Conservation (phyloP, 2,329 filamentous ascomycete species). For the Ceratocystis cacaofunesta region DNA sequence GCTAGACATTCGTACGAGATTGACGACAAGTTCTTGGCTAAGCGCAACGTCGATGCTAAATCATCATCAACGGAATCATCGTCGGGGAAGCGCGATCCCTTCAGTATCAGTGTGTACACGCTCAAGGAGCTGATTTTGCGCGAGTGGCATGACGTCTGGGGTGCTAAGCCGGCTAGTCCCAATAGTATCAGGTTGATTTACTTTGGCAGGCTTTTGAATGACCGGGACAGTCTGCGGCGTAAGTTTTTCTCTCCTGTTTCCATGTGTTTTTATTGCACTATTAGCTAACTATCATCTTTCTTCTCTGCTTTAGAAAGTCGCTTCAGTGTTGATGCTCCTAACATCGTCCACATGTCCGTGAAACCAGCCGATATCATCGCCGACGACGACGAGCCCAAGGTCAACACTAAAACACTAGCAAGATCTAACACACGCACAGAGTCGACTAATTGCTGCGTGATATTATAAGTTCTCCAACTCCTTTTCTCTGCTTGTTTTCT, state of each 20-base stretch:
- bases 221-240: conserved; percentile 77
- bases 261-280: background rate
- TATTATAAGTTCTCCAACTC: conserved; percentile 28
- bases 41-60: conserved; percentile 62
- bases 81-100: conserved; percentile 51
- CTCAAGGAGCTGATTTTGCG: conserved; percentile 86
- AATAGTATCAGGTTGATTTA: conserved; percentile 83
- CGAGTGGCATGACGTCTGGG: conserved; percentile 90
- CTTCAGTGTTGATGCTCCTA: conserved; percentile 58
- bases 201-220: conserved; percentile 79
- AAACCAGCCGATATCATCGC: conserved; percentile 77
- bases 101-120: conserved; percentile 83
- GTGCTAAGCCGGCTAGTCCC: conserved; percentile 68
- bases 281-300: background rate
- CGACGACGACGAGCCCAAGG: conserved; percentile 58
- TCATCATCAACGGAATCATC: conserved; percentile 33
- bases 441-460: conserved; percentile 35
- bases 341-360: conserved; percentile 90
- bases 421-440: conserved; percentile 29
- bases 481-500: background rate
- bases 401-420: conserved; percentile 38
- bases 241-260: conserved; percentile 24
- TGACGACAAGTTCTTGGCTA: conserved; percentile 69
- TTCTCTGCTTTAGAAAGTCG: conserved; percentile 48
- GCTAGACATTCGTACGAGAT: conserved; percentile 81